These are phyloP conservation scores for Byssoonygena ceratinophila DNA, from an alignment of 2,329 filamentous ascomycete species.

Conservation along the genomic window DNA sequence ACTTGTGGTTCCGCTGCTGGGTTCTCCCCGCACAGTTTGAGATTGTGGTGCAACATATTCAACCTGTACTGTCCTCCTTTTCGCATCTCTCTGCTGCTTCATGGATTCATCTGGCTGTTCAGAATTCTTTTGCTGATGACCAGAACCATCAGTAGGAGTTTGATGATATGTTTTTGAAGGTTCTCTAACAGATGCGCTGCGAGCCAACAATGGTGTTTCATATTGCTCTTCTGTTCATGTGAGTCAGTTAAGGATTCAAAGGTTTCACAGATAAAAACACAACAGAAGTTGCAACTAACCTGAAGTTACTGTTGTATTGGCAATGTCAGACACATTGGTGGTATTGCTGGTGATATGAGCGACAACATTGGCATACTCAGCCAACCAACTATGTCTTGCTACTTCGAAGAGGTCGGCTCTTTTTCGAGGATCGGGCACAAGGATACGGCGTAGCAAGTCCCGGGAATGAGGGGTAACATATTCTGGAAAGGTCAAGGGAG, in stretches of 20 bases:
- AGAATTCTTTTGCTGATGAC: constrained; percentile 63
- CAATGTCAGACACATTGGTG: constrained; percentile 74
- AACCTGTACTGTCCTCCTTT: constrained; percentile 88
- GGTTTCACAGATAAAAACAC: constrained; percentile 2
- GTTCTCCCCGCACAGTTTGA: constrained; percentile 64
- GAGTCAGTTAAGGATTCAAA: neutral
- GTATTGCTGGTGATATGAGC: constrained; percentile 95
- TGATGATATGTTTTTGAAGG: constrained; percentile 52
- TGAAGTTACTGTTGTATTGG: constrained; percentile 60
- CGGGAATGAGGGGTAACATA: constrained; percentile 95
- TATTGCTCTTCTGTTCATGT: constrained; percentile 44
- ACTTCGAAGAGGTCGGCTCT: constrained; percentile 95
- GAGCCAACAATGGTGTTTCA: constrained; percentile 56
- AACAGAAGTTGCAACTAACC: constrained; percentile 34
- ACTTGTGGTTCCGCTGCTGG: constrained; percentile 20
- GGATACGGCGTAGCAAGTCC: constrained; percentile 80
- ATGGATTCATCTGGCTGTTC: constrained; percentile 51
- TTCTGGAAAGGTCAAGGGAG: constrained; percentile 93
- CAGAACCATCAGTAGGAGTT: constrained; percentile 48
- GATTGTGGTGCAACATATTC: constrained; percentile 92
- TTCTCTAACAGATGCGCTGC: constrained; percentile 88
- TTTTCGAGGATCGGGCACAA: constrained; percentile 90
- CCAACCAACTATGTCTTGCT: constrained; percentile 93
- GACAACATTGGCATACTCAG: constrained; percentile 92
- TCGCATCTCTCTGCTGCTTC: constrained; percentile 53